Percentiles rank a stretch among this genome's conserved stretches.
Evolutionary conservation across 2,329 filamentous ascomycete species (phyloP).

Genomic region (Aspergillus sp.): DNA sequence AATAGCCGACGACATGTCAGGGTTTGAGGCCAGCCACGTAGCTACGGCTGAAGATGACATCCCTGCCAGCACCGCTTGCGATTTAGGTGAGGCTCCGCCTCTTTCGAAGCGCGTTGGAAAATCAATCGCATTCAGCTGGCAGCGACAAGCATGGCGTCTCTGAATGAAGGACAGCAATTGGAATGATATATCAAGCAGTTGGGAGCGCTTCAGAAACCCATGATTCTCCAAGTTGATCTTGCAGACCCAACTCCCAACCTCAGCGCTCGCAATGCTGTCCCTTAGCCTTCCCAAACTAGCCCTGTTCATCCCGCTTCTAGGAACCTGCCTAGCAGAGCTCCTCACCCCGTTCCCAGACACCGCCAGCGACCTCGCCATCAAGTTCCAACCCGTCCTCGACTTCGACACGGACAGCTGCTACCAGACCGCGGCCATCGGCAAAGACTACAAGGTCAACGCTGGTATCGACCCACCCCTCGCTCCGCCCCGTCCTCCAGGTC

Average conservation of each 20-base stretch:
- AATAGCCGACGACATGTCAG: background rate
- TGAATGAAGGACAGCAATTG: background rate
- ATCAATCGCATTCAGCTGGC: background rate
- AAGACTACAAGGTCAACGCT: background rate
- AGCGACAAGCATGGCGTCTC: background rate
- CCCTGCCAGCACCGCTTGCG: background rate
- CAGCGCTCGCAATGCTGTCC: background rate
- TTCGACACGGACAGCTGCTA: slow-evolving; percentile 8
- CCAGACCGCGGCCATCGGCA: slow-evolving; percentile 6
- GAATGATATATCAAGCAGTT: background rate
- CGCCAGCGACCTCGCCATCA: slow-evolving; percentile 2
- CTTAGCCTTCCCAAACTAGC: background rate
- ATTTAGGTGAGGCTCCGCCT: background rate
- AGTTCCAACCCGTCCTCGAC: slow-evolving; percentile 8
- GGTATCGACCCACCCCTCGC: background rate
- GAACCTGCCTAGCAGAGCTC: background rate
- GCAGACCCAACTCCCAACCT: background rate
- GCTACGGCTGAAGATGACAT: background rate
- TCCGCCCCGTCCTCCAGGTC: background rate
- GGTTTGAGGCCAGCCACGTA: background rate
- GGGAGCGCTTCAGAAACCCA: background rate
- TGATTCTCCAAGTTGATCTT: background rate
- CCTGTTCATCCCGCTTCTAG: background rate
- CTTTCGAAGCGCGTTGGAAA: background rate
- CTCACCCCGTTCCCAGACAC: background rate